Evolutionary conservation across 345 rosid genomes (phyloP).

Genomic region (Limnanthes douglasii): DNA sequence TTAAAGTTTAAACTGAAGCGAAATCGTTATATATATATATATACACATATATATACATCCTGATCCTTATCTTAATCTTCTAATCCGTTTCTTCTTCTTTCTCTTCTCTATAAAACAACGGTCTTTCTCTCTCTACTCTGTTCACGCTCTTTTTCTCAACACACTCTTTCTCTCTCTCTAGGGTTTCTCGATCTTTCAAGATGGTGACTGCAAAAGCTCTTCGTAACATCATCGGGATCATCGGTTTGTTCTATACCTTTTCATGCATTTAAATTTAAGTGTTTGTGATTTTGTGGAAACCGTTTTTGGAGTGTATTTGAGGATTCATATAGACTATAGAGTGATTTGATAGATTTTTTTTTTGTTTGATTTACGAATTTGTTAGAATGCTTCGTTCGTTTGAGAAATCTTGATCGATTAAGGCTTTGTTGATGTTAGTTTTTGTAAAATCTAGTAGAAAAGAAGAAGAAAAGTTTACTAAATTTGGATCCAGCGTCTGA

Average conservation of each 20-base stretch:
- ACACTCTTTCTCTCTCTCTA: background rate
- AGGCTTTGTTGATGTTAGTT: background rate
- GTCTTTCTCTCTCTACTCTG: conserved; percentile 2
- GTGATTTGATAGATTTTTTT: background rate
- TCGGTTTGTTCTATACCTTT: conserved; percentile 8
- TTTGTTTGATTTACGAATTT: background rate
- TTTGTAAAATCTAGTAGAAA: background rate
- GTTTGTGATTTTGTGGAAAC: background rate
- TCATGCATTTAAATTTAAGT: background rate
- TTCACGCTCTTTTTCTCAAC: background rate
- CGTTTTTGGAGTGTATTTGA: background rate
- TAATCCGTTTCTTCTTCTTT: background rate
- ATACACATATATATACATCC: too few relatives aligned
- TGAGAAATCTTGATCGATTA: background rate
- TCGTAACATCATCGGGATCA: conserved; percentile 11
- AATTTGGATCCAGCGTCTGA: background rate
- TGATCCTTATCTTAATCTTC: too few relatives aligned
- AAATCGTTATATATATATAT: too few relatives aligned
- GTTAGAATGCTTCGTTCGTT: background rate
- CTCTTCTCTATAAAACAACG: background rate
- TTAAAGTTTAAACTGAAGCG: too few relatives aligned
- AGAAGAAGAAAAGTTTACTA: background rate
- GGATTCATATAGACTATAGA: too few relatives aligned
- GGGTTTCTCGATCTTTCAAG: background rate
- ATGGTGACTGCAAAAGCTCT: conserved; percentile 11